Evolutionary conservation across 148 eudicot species (phyloP).

Genomic region (Rhododendron ovatum): DNA sequence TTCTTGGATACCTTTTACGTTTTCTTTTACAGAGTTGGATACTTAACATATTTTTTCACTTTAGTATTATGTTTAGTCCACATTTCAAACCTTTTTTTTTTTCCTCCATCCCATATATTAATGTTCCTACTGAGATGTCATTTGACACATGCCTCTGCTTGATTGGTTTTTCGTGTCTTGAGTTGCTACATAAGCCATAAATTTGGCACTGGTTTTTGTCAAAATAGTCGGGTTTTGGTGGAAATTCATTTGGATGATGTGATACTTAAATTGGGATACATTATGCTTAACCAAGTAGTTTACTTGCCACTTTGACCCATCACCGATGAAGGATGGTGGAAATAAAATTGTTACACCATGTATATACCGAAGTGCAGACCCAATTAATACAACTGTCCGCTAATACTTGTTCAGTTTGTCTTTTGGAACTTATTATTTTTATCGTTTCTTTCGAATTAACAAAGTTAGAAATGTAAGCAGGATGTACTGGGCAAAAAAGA

Average conservation of each 20-base stretch:
- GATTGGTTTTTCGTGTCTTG: neutral
- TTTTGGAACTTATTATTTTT: neutral
- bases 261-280: neutral
- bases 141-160: neutral
- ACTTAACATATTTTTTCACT: neutral
- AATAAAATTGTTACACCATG: neutral
- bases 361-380: neutral
- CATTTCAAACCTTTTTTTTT: neutral
- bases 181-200: neutral
- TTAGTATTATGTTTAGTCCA: neutral
- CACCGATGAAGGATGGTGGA: neutral
- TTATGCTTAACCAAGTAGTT: neutral
- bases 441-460: neutral
- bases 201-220: neutral
- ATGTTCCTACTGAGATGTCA: neutral
- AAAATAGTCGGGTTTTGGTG: neutral
- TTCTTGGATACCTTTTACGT: neutral
- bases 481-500: conserved; percentile 99
- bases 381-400: neutral
- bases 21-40: neutral
- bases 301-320: neutral
- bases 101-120: neutral
- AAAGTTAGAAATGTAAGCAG: conserved; percentile 25
- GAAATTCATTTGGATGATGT: neutral
- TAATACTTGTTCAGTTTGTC: neutral